Base-by-base conservation (phyloP, 78 protist species). In the Bodo saltans region DNA sequence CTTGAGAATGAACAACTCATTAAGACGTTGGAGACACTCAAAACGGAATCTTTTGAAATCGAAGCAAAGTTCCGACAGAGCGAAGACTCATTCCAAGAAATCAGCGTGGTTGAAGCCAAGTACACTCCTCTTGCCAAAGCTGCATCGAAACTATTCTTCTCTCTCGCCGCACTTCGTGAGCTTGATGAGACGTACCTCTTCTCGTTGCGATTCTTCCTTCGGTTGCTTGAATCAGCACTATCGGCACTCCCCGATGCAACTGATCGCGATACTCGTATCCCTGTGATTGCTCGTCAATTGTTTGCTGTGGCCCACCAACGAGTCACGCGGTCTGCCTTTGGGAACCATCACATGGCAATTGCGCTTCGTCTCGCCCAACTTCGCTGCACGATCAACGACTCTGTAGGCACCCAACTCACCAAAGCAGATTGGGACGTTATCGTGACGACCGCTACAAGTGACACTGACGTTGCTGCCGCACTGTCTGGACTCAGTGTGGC, bases 1-100 rank as follows among this genome's bases (percentile, higher is more conserved):
- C 87, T 97, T 40, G 98, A 96, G 35, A 96, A 95, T 86, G 97
- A 94, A 70, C 41, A 68, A 30, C 91, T 97, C 33, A 79, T 97
- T 53, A 70, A 83, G 21, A 84, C 94, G 39, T 87, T 97, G 74
- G 98, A 96, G 80, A 74, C 85, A n/a, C 90, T 95, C 74, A 89
- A 89, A 81, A 74, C 42, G 68, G 91, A 90, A 47, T 88, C 96
- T 38, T 70, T 78, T 32, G 94, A 91, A 35, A 81, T 96, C 27
- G 78, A 82, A 25, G 84, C 39, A 37, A 91, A 92, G 88, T 78
- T 94, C 41, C 88, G 70, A 25, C 91, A 93, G 86, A 88, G 90
- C 21, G 97, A 92, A 2, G 83, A 35, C 11, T 78, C 88, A 29
- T 89, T 92, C 95, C 81, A 17, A 29, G 93, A 88, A 69, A 72